Conservation (phyloP, 1,284 basidiomycete genomes). For the Takashimella koratensis region DNA sequence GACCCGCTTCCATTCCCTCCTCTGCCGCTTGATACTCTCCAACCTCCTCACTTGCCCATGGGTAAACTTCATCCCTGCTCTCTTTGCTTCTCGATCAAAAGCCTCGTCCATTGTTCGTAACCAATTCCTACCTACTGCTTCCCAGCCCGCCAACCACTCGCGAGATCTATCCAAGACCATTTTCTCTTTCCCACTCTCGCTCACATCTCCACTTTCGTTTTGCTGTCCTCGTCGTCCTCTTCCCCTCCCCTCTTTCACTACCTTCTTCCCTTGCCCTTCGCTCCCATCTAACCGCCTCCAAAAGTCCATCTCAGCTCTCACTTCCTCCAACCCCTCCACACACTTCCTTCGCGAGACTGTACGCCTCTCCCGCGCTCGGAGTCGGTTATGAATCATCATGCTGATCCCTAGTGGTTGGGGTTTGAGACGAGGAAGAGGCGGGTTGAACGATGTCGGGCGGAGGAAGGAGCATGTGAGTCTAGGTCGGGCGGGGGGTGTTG, state of each 20-base stretch:
- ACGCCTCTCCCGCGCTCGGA: background rate
- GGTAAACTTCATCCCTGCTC: constrained; percentile 13
- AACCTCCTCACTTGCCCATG: constrained; percentile 14
- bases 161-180: background rate
- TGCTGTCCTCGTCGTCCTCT: background rate
- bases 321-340: background rate
- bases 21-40: constrained; percentile 11
- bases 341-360: background rate
- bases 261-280: constrained; percentile 16
- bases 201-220: constrained; percentile 1
- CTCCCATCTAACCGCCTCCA: background rate
- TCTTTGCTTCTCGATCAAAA: constrained; percentile 15
- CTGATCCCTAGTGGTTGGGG: constrained; percentile 68
- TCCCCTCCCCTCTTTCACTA: constrained; percentile 24
- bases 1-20: constrained; percentile 4
- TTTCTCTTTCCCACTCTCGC: constrained; percentile 11
- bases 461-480: constrained; percentile 66
- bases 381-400: constrained; percentile 57
- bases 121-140: background rate
- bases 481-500: too few species aligned
- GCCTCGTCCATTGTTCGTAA: constrained; percentile 8
- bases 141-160: constrained; percentile 2
- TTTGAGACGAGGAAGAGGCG: constrained; percentile 67
- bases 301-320: background rate
- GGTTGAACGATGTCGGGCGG: constrained; percentile 60